Evolutionary conservation across 2,329 filamentous ascomycete species (phyloP).

Genomic region (Macroventuria anomochaeta): DNA sequence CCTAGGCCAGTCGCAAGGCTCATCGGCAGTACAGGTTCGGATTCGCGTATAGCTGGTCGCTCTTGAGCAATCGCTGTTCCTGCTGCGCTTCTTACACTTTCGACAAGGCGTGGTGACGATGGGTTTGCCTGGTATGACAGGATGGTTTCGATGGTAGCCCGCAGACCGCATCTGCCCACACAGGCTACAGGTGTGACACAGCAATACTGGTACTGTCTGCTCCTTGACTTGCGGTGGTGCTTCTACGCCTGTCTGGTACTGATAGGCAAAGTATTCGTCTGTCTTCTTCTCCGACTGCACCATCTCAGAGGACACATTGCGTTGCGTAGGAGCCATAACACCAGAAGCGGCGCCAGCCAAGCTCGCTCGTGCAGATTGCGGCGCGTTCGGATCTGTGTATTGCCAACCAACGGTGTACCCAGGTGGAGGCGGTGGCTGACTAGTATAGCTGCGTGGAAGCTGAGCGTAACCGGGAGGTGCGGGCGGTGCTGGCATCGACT

Average conservation of each 20-base stretch:
- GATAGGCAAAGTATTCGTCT: conserved; percentile 27
- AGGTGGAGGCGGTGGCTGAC: conserved; percentile 19
- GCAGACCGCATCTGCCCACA: conserved; percentile 45
- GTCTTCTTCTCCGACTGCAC: conserved; percentile 21
- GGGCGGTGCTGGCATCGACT: conserved; percentile 12
- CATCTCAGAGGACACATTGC: conserved; percentile 16
- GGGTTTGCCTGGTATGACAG: conserved; percentile 43
- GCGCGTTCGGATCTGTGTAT: conserved; percentile 22
- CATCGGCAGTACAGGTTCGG: conserved; percentile 29
- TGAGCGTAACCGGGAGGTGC: conserved; percentile 21
- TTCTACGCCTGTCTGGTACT: conserved; percentile 20
- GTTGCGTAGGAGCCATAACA: conserved; percentile 22
- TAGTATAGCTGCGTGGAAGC: conserved; percentile 14
- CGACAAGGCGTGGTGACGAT: conserved; percentile 35
- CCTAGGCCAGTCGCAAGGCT: conserved; percentile 38
- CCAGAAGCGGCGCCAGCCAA: conserved; percentile 1
- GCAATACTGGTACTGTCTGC: conserved; percentile 30
- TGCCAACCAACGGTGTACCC: conserved; percentile 27
- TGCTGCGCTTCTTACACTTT: conserved; percentile 40
- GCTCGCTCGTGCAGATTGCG: conserved; percentile 5
- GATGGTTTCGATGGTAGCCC: conserved; percentile 45
- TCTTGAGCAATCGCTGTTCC: conserved; percentile 18
- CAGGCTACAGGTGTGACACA: conserved; percentile 46
- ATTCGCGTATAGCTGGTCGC: conserved; percentile 28
- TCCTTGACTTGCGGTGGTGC: conserved; percentile 21